A percentile compares a stretch with the other conserved stretches of the same genome.
Conservation (phyloP, 352 stramenopile species). For the Thraustochytrium striatum region DNA sequence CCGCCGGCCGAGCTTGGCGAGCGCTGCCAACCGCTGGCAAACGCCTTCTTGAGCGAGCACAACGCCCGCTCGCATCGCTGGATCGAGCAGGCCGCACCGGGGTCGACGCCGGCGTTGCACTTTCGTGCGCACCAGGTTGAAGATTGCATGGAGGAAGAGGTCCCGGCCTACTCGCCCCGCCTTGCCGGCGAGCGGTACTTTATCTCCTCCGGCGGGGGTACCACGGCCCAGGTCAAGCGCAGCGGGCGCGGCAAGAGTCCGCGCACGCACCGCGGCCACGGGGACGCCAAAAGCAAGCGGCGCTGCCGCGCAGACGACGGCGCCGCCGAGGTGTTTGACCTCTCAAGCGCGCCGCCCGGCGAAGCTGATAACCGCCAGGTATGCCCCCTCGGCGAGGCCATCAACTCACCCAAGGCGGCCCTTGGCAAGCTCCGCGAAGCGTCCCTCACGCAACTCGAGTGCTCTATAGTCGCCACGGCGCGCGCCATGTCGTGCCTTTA, state of each 20-base stretch:
- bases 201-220: not conserved
- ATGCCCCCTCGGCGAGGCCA: not conserved
- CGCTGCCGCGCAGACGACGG: not conserved
- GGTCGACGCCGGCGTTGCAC: not conserved
- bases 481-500: not conserved
- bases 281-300: not conserved
- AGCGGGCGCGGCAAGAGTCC: not conserved
- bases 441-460: not conserved
- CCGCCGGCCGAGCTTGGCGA: conserved; percentile 68
- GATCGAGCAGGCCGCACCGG: not conserved
- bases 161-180: not conserved
- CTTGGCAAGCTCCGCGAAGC: not conserved
- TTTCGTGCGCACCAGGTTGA: conserved; percentile 13
- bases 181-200: conserved; percentile 27
- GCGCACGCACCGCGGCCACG: not conserved
- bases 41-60: not conserved
- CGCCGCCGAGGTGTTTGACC: not conserved
- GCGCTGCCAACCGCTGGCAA: not conserved
- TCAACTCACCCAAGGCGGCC: not conserved
- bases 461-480: not conserved
- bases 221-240: not conserved
- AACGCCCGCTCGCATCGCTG: conserved; percentile 29
- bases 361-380: not conserved
- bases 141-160: conserved; percentile 43
- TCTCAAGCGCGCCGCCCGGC: not conserved